Conservation (phyloP, 129 eudicot species). For the Erigeron canadensis region DNA sequence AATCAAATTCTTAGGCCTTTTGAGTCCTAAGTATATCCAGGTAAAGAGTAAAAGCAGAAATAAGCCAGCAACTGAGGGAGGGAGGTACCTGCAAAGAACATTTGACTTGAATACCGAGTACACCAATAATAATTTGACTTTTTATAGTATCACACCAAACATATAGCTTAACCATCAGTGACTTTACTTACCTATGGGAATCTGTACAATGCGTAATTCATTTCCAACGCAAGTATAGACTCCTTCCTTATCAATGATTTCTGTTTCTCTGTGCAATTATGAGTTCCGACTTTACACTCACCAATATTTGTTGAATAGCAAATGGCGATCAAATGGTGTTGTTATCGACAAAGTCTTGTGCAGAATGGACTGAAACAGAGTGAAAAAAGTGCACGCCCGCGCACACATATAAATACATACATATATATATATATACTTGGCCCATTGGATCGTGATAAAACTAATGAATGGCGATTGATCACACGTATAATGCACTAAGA, state of each 20-base stretch:
- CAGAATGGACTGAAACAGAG: neutral
- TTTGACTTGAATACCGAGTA: neutral
- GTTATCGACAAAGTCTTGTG: neutral
- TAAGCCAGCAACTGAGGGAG: constrained; percentile 20
- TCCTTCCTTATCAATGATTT: constrained; percentile 24
- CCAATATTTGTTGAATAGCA: constrained; percentile 17
- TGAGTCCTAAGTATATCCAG: constrained; percentile 29
- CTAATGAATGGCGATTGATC: no score
- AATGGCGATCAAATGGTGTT: neutral
- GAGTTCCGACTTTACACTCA: neutral
- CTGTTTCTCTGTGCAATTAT: neutral
- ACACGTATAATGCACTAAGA: no score
- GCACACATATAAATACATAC: neutral
- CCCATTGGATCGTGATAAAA: no score
- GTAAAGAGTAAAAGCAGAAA: neutral
- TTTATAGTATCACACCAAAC: no score
- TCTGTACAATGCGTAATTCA: constrained; percentile 9
- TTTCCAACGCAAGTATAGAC: constrained; percentile 27
- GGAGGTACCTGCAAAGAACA: constrained; percentile 14
- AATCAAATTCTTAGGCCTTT: constrained; percentile 21
- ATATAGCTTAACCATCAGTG: no score
- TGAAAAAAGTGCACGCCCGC: no score
- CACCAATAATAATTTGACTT: no score
- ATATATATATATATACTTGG: no score
- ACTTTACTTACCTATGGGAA: constrained; percentile 13